Evolutionary conservation across 2,329 filamentous ascomycete genomes (phyloP).

Genomic region (Atkinsonella texensis): DNA sequence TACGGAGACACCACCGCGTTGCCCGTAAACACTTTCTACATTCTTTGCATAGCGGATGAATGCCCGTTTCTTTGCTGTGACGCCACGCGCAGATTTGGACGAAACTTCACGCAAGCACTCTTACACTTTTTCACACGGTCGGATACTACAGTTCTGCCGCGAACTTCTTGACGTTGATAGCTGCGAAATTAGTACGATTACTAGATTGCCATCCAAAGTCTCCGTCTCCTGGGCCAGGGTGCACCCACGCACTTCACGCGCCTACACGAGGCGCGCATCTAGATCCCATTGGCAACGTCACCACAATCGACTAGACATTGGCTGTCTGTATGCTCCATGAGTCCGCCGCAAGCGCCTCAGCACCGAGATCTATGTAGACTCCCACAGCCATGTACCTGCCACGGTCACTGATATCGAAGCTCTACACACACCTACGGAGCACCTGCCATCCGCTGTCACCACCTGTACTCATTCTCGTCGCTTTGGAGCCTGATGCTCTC

Average conservation of each 20-base stretch:
- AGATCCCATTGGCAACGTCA: constrained; percentile 2
- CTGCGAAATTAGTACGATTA: background rate
- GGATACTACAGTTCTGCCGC: background rate
- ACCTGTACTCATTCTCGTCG: constrained; percentile 81
- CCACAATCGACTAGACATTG: constrained; percentile 6
- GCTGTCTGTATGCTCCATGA: constrained; percentile 13
- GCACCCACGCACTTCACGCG: background rate
- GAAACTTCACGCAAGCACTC: background rate
- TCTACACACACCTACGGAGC: constrained; percentile 80
- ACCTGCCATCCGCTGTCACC: constrained; percentile 83
- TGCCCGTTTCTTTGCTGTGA: background rate
- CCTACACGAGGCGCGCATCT: background rate
- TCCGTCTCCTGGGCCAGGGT: too few relatives aligned
- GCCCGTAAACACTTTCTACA: constrained; percentile 12
- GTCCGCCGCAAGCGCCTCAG: constrained; percentile 9
- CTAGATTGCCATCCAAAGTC: background rate
- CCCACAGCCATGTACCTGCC: constrained; percentile 74
- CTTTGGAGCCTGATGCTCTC: constrained; percentile 88
- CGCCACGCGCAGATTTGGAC: background rate
- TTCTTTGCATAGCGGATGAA: background rate
- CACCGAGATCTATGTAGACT: constrained; percentile 18
- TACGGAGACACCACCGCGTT: constrained; percentile 14
- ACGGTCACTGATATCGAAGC: constrained; percentile 73
- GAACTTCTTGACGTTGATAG: background rate
- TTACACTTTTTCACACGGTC: background rate